phyloP scores from a whole-genome alignment of 768 basidiomycete genomes.

The Sistotremastrum suecicum region DNA sequence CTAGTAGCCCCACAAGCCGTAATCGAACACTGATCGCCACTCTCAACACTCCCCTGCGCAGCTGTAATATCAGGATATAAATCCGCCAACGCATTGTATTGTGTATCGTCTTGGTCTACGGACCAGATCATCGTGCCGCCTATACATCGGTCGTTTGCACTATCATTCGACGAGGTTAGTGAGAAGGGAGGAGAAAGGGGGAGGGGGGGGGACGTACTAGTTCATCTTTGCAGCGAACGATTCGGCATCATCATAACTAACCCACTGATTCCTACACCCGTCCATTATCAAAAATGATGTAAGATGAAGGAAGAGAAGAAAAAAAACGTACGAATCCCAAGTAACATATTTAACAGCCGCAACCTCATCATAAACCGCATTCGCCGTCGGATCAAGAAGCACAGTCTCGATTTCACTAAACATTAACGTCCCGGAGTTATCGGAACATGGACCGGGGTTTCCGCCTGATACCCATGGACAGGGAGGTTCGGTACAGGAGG shows the following conservation, averaged over 20 bases:
- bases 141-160: too few species aligned
- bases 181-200: too few species aligned
- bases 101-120: neutral
- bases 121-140: neutral
- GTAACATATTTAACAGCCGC: constrained; percentile 1
- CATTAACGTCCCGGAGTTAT: constrained; percentile 1
- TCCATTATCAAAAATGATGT: too few species aligned
- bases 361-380: neutral
- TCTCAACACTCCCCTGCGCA: too few species aligned
- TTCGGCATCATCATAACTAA: constrained; percentile 1
- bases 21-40: too few species aligned
- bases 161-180: too few species aligned
- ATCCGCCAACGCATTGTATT: too few species aligned
- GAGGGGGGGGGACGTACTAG: neutral
- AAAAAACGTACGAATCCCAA: neutral
- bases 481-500: neutral
- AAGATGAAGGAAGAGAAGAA: too few species aligned
- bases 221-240: neutral
- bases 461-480: neutral
- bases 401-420: constrained; percentile 1
- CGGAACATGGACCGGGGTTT: neutral
- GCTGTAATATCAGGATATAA: too few species aligned
- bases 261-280: neutral
- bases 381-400: neutral
- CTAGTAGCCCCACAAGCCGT: too few species aligned